Conservation (phyloP, 305 asterid species). For the Ilex paraguariensis region DNA sequence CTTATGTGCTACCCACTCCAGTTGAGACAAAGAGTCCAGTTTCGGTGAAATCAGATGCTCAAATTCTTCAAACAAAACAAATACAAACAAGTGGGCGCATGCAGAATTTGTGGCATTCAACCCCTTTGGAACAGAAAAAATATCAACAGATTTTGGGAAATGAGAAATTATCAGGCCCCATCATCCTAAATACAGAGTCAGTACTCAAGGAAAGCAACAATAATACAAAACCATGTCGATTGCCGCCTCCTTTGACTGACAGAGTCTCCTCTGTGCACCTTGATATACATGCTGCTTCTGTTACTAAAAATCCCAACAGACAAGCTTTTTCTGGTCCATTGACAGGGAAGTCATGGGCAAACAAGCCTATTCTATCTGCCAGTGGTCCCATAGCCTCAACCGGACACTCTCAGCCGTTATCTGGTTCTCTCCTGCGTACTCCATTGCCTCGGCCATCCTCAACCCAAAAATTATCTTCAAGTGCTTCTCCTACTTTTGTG, state of each 20-base stretch:
- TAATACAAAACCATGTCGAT: constrained; percentile 30
- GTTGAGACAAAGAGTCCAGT: constrained; percentile 48
- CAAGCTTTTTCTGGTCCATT: constrained; percentile 94
- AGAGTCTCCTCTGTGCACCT: constrained; percentile 38
- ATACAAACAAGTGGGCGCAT: constrained; percentile 14
- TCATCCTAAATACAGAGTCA: constrained; percentile 50
- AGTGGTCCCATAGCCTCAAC: constrained; percentile 59
- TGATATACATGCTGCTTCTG: constrained; percentile 46
- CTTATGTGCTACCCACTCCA: constrained; percentile 89
- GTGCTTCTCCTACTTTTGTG: constrained; percentile 30
- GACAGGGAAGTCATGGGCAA: constrained; percentile 61
- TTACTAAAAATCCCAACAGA: constrained; percentile 67
- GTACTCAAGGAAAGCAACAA: constrained; percentile 69
- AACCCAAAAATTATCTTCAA: constrained; percentile 46
- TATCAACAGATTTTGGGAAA: constrained; percentile 40
- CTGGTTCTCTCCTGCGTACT: constrained; percentile 61
- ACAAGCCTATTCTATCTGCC: constrained; percentile 39
- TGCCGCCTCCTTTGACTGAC: constrained; percentile 53
- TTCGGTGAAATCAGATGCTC: constrained; percentile 36
- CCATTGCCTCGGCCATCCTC: constrained; percentile 51
- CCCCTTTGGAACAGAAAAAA: constrained; percentile 60
- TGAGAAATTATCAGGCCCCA: constrained; percentile 54
- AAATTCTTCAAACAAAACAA: constrained; percentile 44
- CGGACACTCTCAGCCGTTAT: constrained; percentile 42
- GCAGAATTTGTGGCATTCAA: constrained; percentile 53